These are phyloP conservation scores for Podila minutissima DNA, from an alignment of 192 early-diverging fungal genomes.

Conservation along the genomic window DNA sequence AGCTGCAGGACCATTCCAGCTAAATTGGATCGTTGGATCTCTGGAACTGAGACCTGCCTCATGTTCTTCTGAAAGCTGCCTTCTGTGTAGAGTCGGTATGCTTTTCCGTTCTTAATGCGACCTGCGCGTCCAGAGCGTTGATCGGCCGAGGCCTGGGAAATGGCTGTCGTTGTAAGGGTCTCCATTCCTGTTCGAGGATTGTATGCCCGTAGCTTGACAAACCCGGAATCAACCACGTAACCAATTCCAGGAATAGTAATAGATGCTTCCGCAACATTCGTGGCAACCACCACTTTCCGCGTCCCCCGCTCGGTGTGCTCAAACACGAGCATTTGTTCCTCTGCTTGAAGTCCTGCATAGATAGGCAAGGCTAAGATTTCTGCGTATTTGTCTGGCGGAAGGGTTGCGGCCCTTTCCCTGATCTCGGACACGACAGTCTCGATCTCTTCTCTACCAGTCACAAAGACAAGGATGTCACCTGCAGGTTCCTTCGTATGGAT, in stretches of 20 bases:
- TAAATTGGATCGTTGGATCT: conserved; percentile 88
- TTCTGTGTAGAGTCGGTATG: conserved; percentile 92
- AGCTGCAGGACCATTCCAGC: conserved; percentile 75
- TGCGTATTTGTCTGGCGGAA: conserved; percentile 40
- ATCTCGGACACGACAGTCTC: conserved; percentile 71
- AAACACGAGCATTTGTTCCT: conserved; percentile 75
- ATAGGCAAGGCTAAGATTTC: conserved; percentile 68
- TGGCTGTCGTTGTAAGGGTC: conserved; percentile 84
- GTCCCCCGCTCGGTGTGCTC: conserved; percentile 60
- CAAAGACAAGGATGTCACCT: conserved; percentile 77
- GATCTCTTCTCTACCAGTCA: conserved; percentile 83
- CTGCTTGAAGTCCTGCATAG: conserved; percentile 76
- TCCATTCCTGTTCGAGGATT: conserved; percentile 96
- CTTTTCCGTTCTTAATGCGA: conserved; percentile 88
- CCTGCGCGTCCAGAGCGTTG: conserved; percentile 96
- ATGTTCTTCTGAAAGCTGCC: conserved; percentile 80
- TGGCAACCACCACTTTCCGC: conserved; percentile 90
- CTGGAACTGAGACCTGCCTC: conserved; percentile 88
- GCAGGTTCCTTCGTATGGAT: conserved; percentile 74
- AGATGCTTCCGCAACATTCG: conserved; percentile 90
- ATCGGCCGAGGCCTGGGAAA: conserved; percentile 92
- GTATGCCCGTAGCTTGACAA: conserved; percentile 84
- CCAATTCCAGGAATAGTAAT: conserved; percentile 80
- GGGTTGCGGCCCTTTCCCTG: conserved; percentile 62
- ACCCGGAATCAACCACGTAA: conserved; percentile 83